Evolutionary conservation across 2,329 filamentous ascomycete species (phyloP), one percentile per base, ranked within the genome.

Genomic region (Fusarium marasasianum): DNA sequence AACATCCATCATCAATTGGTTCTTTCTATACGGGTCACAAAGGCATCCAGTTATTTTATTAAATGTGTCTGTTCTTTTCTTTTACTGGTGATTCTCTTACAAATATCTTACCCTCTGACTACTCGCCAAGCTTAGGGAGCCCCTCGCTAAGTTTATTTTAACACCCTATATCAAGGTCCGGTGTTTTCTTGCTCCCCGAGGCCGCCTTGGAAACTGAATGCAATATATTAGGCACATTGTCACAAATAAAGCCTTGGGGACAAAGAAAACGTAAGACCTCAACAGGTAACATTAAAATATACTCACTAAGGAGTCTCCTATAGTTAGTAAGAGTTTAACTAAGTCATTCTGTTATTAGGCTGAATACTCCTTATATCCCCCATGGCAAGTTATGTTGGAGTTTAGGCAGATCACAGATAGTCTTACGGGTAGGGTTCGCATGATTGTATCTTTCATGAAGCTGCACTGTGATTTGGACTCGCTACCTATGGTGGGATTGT

Each of bases 1-100:
- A 45, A 67, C 35, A 56, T 41, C 31, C 53, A 55, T 58, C 31
- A n/a, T 50, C 35, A n/a, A 57, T 61, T 61, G 44, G 44, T 69
- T 55, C 31, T 37, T 33, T 29, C 8, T 43, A 20, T 50, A 51
- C 33, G 4, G 6, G 37, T 18, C 14, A 55, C 15, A 17, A 29
- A 41, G 12, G 20, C 37, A 55, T 37, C 50, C 37, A 37, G n/a
- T 53, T 18, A 20, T n/a, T 29, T 29, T 15, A n/a, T 17, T 18
- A 6, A 18, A 29, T 3, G 8, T n/a, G 29, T 26, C 12, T 24
- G n/a, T 15, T 54, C n/a, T 15, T 17, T 22, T 6, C 11, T 31
- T 31, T 31, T 14, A 41, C 15, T 13, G 10, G 6, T 54, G 35
- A n/a, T 31, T 41, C 13, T 26, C 26, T n/a, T 43, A 37, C 11